Percentiles rank a stretch among this genome's conserved stretches.
phyloP scores from a whole-genome alignment of 306 rosid species.

The Fragaria vesca region DNA sequence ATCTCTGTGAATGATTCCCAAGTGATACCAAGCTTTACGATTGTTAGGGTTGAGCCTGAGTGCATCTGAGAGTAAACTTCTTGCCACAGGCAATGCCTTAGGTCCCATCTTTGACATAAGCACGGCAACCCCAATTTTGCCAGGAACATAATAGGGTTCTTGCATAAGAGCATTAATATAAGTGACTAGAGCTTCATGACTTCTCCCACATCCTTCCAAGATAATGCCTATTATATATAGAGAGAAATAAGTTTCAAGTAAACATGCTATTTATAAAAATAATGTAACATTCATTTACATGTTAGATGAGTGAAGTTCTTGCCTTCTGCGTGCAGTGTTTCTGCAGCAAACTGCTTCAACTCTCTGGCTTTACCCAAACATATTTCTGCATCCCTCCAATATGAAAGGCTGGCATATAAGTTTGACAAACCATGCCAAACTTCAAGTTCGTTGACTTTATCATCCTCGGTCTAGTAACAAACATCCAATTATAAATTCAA shows the following conservation, averaged over 20 bases:
- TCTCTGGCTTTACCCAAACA: conserved; percentile 85
- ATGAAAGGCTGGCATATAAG: conserved; percentile 85
- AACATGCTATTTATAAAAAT: conserved; percentile 3
- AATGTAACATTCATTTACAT: conserved; percentile 9
- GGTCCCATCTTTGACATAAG: conserved; percentile 51
- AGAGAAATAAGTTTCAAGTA: not conserved
- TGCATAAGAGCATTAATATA: conserved; percentile 49
- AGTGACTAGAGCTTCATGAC: conserved; percentile 55
- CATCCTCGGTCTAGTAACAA: conserved; percentile 54
- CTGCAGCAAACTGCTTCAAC: conserved; percentile 58
- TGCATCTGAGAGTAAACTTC: conserved; percentile 78
- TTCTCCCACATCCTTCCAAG: conserved; percentile 56
- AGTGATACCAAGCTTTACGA: conserved; percentile 73
- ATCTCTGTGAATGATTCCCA: conserved; percentile 71
- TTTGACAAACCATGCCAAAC: conserved; percentile 94
- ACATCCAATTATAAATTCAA: conserved; percentile 14
- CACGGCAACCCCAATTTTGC: conserved; percentile 57
- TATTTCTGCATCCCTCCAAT: conserved; percentile 90
- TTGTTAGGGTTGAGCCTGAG: conserved; percentile 81
- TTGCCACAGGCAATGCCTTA: conserved; percentile 59
- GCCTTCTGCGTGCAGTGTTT: conserved; percentile 69
- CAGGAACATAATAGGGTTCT: conserved; percentile 66
- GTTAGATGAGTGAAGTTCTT: conserved; percentile 33
- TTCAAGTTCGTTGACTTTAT: conserved; percentile 71
- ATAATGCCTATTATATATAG: conserved; percentile 57